Evolutionary conservation across 169 alveolate species (phyloP), one percentile per base, ranked within the genome.

Genomic region (Plasmodium coatneyi): DNA sequence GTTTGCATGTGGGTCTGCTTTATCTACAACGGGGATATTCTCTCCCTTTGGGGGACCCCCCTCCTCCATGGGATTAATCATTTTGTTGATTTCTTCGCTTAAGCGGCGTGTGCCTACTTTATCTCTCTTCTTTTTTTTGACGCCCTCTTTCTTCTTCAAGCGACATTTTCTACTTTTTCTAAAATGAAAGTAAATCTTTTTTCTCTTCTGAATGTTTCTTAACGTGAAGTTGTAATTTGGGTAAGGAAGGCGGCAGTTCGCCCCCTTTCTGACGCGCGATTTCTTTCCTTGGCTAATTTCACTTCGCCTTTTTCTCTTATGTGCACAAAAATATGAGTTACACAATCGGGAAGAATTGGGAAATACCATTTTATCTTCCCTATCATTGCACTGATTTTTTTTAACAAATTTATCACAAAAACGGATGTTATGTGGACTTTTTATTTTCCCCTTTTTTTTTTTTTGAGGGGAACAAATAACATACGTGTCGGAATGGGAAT

Each of bases 401-500:
- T 78, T 74, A 52, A 86, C 56, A 52, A 28, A 16, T 49, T 86
- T 80, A 74, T 86, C 74, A 78, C 52, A 74, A 74, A 74, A 74
- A 22, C 41, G 80, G 32, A 72, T 86, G 54, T 86, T 86, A 22
- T 71, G 66, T 36, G 46, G 80, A 19, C 71, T 89, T 78, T 89
- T 89, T 28, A 43, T 79, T 41, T 89, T 60, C 36, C 49, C 81
- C 39, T 32, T 74, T 43, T 70, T 56, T 43, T 70, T 56, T 34
- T 89, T 78, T 52, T 41, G 36, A 39, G 82, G 74, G 46, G 76
- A 54, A 41, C 30, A 89, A 71, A 49, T 79, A 60, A 89, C 49
- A 89, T 80, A 78, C 14, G 94, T 79, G 54, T 89, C 94, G 25
- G 94, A 89, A 89, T 79, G 79, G 16, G 82, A 71, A 49, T 78